phyloP scores from a whole-genome alignment of 2,329 filamentous ascomycete genomes.

The Aspergillus pseudotamarii region DNA sequence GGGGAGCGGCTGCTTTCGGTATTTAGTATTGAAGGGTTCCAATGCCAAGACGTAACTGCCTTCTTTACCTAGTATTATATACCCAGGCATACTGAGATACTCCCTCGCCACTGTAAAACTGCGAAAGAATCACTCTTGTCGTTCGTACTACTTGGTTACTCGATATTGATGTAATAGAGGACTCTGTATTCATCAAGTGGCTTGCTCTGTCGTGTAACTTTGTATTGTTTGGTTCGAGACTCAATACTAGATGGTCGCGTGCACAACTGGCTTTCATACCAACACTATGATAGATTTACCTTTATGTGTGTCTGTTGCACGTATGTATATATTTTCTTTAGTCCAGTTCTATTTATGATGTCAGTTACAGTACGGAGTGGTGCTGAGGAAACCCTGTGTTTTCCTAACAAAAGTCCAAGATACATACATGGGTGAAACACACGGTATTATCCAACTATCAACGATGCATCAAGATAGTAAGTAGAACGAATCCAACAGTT shows the following conservation, averaged over 20 bases:
- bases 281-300: background rate
- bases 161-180: background rate
- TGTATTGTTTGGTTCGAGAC: background rate
- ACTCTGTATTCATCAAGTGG: background rate
- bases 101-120: background rate
- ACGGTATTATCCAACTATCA: background rate
- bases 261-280: background rate
- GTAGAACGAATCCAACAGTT: background rate
- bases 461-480: background rate
- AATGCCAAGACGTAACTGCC: constrained; percentile 14
- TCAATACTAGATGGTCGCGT: background rate
- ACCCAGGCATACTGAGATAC: background rate
- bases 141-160: background rate
- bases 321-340: background rate
- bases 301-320: background rate
- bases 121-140: background rate
- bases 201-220: background rate
- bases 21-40: constrained; percentile 1
- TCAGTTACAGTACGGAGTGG: background rate
- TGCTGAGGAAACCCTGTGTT: background rate
- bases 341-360: background rate
- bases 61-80: background rate
- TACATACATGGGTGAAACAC: background rate
- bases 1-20: constrained; percentile 13
- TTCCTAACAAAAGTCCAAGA: background rate